Conservation (phyloP, 73 alveolate species). For the Blepharisma stoltei region DNA sequence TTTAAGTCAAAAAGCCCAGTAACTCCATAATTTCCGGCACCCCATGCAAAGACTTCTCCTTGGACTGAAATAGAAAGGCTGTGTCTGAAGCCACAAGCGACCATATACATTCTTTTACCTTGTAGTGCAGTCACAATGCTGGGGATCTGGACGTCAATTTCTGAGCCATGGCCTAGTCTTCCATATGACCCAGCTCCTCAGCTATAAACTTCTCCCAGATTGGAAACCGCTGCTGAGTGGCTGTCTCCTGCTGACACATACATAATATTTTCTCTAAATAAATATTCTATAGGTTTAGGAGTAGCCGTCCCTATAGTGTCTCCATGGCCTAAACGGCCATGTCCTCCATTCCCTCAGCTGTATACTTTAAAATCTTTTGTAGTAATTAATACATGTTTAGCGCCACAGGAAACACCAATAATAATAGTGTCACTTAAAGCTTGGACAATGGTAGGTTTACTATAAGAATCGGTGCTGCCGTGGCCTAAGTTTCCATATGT, state of each 20-base stretch:
- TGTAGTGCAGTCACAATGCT: constrained; percentile 69
- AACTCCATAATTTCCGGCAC: constrained; percentile 67
- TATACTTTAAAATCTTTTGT: constrained; percentile 48
- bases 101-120: constrained; percentile 70
- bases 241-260: constrained; percentile 40
- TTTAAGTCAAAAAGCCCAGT: constrained; percentile 55
- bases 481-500: constrained; percentile 90
- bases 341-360: constrained; percentile 55
- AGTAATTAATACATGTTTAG: constrained; percentile 51
- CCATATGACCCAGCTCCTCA: constrained; percentile 61
- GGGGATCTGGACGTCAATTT: constrained; percentile 58
- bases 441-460: neutral
- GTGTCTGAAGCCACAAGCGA: constrained; percentile 89
- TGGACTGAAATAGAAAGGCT: constrained; percentile 64
- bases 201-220: constrained; percentile 40
- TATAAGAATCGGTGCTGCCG: constrained; percentile 37
- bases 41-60: constrained; percentile 88
- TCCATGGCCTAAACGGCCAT: constrained; percentile 60
- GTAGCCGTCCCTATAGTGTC: constrained; percentile 2
- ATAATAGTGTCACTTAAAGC: neutral
- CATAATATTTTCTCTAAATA: constrained; percentile 28
- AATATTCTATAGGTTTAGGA: neutral
- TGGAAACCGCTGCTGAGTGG: constrained; percentile 43
- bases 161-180: constrained; percentile 47
- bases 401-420: constrained; percentile 48